Conservation (phyloP, 495 filamentous ascomycete species). For the Aspergillus cavernicola region DNA sequence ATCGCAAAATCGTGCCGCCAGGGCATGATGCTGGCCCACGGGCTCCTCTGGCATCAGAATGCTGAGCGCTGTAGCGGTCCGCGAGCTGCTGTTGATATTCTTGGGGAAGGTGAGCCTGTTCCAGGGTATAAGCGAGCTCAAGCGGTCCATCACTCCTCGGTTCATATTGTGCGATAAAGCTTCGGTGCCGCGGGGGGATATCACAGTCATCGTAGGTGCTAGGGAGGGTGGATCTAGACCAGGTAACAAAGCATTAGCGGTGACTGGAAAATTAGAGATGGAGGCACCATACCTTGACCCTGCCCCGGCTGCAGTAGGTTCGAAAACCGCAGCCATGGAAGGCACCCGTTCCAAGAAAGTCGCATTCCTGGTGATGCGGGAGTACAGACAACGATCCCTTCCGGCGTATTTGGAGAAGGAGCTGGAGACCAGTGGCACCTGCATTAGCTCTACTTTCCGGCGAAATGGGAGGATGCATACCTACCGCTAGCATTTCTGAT, state of each 20-base stretch:
- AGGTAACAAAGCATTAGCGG: too few species aligned
- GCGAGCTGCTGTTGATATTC: conserved; percentile 7
- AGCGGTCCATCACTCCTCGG: background rate
- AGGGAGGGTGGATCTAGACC: conserved; percentile 8
- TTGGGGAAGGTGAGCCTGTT: background rate
- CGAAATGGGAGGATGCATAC: background rate
- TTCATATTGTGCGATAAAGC: background rate
- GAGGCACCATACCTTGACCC: background rate
- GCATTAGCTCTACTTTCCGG: background rate
- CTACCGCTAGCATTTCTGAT: background rate
- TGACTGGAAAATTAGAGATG: background rate
- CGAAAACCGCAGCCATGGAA: conserved; percentile 14
- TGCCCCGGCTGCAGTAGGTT: conserved; percentile 2
- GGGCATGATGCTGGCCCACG: background rate
- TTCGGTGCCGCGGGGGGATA: background rate
- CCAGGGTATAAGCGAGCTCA: conserved; percentile 10
- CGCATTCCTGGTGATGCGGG: conserved; percentile 9
- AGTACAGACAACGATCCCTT: conserved; percentile 12
- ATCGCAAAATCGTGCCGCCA: conserved; percentile 1
- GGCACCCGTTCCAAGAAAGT: conserved; percentile 2
- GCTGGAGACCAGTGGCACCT: background rate
- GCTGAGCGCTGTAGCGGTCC: conserved; percentile 5
- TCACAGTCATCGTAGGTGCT: background rate
- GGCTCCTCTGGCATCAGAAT: conserved; percentile 15
- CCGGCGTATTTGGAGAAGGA: conserved; percentile 12